Evolutionary conservation across 1,284 basidiomycete genomes (phyloP), one percentile per base, ranked within the genome.

Genomic region (Prillingera fragicola): DNA sequence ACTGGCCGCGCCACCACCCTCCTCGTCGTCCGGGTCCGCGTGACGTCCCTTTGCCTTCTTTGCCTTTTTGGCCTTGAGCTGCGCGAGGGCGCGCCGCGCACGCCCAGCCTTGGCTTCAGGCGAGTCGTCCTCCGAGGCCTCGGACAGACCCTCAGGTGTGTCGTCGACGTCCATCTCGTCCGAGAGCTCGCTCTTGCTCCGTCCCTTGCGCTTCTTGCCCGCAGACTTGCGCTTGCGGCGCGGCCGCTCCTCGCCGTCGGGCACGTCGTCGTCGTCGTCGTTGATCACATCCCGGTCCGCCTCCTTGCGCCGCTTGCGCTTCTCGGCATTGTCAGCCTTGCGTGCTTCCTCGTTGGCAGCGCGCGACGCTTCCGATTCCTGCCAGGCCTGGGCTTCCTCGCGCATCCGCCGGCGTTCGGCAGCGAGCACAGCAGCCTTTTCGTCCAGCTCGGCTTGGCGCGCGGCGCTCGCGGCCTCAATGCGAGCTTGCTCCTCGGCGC

Each of bases 401-500:
- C 84, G 75, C 21, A 84, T 85, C 40, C 77, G 64, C 29, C 80
- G 77, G 9, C 88, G 80, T 56, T 84, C 78, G 60, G 85, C 84
- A 0, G 83, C 83, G 12, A 89, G 71, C 59, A 80, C 80, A 58
- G 83, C 82, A 0, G 81, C 81, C 57, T 82, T 73, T 46, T 78
- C 75, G 53, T 84, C 59, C n/a, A 71, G 56, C 50, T 69, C 62
- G 8, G 55, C 56, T 38, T 57, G 55, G 12, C 65, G 56, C 15
- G 56, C 59, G 9, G 47, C 55, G 41, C 70, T 66, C 8, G 66
- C 64, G 18, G 63, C 67, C 35, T 63, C 60, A 19, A 73, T 64
- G 21, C 63, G 55, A n/a, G 52, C 61, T 48, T 67, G 63, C 42
- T 73, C 71, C 18, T 63, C 69, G 4, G 65, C 67, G n/a, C 71